These are phyloP conservation scores for Clonostachys sp. DNA, from an alignment of 2,329 filamentous ascomycete genomes.

Conservation along the genomic window DNA sequence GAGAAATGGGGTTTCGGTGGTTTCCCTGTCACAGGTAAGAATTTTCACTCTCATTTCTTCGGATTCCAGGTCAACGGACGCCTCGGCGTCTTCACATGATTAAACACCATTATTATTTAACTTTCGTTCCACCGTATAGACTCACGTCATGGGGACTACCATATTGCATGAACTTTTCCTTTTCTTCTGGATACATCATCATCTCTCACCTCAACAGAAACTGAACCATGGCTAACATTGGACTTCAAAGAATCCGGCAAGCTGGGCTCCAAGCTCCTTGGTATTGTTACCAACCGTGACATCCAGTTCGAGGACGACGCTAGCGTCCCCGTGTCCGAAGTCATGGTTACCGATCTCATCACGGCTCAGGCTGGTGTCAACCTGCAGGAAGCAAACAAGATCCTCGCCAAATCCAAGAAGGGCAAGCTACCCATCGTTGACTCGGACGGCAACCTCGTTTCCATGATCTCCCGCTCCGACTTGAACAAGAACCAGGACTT, in stretches of 20 bases:
- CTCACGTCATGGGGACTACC: slow-evolving; percentile 74
- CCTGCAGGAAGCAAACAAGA: slow-evolving; percentile 84
- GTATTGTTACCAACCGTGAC: slow-evolving; percentile 96
- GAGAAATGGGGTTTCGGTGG: slow-evolving; percentile 98
- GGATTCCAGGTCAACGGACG: not conserved
- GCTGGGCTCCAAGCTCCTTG: slow-evolving; percentile 90
- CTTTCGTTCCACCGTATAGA: slow-evolving; percentile 99
- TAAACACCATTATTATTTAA: slow-evolving; percentile 80
- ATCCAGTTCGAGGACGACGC: slow-evolving; percentile 89
- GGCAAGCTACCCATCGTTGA: slow-evolving; percentile 95
- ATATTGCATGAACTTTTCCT: slow-evolving; percentile 13
- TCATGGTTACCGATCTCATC: slow-evolving; percentile 94
- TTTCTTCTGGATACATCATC: slow-evolving; percentile 4
- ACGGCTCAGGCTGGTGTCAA: slow-evolving; percentile 82
- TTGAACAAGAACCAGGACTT: slow-evolving; percentile 99
- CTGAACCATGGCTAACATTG: slow-evolving; percentile 26
- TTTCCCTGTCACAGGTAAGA: slow-evolving; percentile 96
- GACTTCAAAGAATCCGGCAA: slow-evolving; percentile 73
- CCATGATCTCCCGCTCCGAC: slow-evolving; percentile 90
- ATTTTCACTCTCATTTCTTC: slow-evolving; percentile 9
- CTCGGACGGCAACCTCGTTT: slow-evolving; percentile 76
- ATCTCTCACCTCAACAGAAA: not conserved
- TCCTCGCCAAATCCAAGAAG: slow-evolving; percentile 94
- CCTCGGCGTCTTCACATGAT: slow-evolving; percentile 51
- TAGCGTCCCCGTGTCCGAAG: slow-evolving; percentile 69